Conservation (phyloP, 1,284 basidiomycete species). For the Cystobasidium slooffiae region DNA sequence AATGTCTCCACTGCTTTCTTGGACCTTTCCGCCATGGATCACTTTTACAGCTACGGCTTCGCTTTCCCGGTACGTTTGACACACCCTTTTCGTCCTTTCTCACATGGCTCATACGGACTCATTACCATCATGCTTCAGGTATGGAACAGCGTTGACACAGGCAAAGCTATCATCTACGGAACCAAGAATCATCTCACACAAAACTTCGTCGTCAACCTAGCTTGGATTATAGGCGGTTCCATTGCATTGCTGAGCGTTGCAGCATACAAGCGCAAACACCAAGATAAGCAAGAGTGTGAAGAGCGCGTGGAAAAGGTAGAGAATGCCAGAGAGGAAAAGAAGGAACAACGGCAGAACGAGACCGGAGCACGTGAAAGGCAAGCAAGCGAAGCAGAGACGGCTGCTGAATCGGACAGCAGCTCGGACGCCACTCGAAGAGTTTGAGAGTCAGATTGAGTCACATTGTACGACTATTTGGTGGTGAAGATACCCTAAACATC, state of each 20-base stretch:
- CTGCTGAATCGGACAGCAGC: constrained; percentile 4
- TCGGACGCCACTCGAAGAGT: constrained; percentile 24
- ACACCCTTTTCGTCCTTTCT: constrained; percentile 46
- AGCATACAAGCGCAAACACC: constrained; percentile 22
- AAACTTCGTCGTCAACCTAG: constrained; percentile 55
- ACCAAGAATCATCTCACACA: constrained; percentile 56
- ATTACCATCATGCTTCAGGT: neutral
- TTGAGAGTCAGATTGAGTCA: neutral
- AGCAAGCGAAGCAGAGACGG: neutral
- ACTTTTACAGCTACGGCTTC: constrained; percentile 55
- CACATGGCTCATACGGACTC: neutral
- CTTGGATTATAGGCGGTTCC: constrained; percentile 45
- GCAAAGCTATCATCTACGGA: constrained; percentile 54
- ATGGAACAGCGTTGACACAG: constrained; percentile 51
- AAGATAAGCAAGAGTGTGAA: constrained; percentile 35
- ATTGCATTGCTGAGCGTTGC: constrained; percentile 22
- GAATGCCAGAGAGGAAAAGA: neutral
- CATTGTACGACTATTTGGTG: neutral
- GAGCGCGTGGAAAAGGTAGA: constrained; percentile 14
- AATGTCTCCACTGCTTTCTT: constrained; percentile 54
- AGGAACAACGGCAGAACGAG: neutral
- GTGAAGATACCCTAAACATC: neutral
- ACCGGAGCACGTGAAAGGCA: neutral
- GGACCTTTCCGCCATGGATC: constrained; percentile 51
- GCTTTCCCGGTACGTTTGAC: constrained; percentile 38